These are phyloP conservation scores for Meredithiella fracta DNA, from an alignment of 2,329 filamentous ascomycete species.

Conservation along the genomic window DNA sequence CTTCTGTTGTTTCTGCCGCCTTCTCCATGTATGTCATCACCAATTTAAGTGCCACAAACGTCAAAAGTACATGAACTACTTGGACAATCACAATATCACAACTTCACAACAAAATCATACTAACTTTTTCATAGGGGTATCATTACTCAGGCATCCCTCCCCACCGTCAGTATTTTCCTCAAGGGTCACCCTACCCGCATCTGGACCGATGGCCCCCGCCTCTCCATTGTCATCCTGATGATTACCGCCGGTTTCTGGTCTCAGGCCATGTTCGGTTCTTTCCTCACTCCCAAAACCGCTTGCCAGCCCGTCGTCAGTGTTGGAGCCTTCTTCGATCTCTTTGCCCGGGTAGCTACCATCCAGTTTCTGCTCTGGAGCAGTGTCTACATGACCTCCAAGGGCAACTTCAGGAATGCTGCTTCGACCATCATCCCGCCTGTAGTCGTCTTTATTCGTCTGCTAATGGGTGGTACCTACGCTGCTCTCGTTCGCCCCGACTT, in stretches of 20 bases:
- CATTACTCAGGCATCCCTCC: constrained; percentile 33
- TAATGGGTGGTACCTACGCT: constrained; percentile 37
- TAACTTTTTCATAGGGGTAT: constrained; percentile 42
- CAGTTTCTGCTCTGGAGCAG: constrained; percentile 37
- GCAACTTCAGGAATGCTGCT: constrained; percentile 17
- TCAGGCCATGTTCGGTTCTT: constrained; percentile 33
- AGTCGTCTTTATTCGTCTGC: constrained; percentile 30
- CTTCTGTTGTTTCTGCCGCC: constrained; percentile 11
- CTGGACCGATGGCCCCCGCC: constrained; percentile 43
- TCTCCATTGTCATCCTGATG: constrained; percentile 43
- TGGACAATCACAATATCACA: no score
- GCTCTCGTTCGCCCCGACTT: constrained; percentile 38
- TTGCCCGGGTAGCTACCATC: constrained; percentile 35
- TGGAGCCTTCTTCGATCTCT: constrained; percentile 39
- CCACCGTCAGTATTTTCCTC: constrained; percentile 29
- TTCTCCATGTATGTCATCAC: constrained; percentile 15
- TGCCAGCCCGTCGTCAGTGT: constrained; percentile 39
- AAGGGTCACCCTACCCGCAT: constrained; percentile 32
- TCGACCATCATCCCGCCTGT: constrained; percentile 28
- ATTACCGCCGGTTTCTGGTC: constrained; percentile 37
- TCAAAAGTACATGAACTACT: no score
- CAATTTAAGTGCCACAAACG: no score
- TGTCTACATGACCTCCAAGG: not conserved
- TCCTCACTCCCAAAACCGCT: constrained; percentile 27
- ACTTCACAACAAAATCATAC: constrained; percentile 4